Base-by-base conservation (phyloP, 2,329 filamentous ascomycete species). In the Xylariaceae sp. region DNA sequence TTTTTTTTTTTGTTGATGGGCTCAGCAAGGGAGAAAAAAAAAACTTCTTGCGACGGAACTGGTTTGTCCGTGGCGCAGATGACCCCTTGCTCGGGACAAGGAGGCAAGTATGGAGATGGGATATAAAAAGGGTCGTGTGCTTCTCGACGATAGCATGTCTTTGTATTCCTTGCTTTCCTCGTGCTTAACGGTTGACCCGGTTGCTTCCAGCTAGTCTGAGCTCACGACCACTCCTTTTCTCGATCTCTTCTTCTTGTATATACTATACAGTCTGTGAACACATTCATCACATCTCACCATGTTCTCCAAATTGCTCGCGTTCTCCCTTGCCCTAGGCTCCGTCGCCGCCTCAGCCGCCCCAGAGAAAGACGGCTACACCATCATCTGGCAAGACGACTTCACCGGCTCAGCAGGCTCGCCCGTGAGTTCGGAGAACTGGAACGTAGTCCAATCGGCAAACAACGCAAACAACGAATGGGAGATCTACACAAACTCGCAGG, bases 381-480 rank as follows among this genome's bases (percentile, higher is more conserved):
- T 76, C 5, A 61, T 77, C 58, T 82, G 79, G 78, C 67, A 74
- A 49, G 80, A 82, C 17, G 72, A 65, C 17, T 82, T 82, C 62
- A 37, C 65, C 18, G 79, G 79, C 9, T 57, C 71, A 6, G 69
- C 74, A 11, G 79, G 77, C 4, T 64, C 68, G 11, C 56, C 68
- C 8, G 74, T 76, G 49, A 74, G 77, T 68, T 23, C 64, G 4
- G 62, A 66, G 49, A 75, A 69, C 60, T 83, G 80, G 80, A 77
- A 78, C 68, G 74, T 77, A 64, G 73, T 79, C 57, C 73, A 74
- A 39, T 69, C 73, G 15, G 68, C 78, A n/a, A 13, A 52, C 18
- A 69, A 75, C 60, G 74, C 76, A 66, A 82, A 83, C 73, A 73
- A 75, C 65, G 80, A 83, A 69, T 68, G 75, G 52, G 74, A 83